Conservation (phyloP, 768 basidiomycete species). For the Kondoa malvinella region DNA sequence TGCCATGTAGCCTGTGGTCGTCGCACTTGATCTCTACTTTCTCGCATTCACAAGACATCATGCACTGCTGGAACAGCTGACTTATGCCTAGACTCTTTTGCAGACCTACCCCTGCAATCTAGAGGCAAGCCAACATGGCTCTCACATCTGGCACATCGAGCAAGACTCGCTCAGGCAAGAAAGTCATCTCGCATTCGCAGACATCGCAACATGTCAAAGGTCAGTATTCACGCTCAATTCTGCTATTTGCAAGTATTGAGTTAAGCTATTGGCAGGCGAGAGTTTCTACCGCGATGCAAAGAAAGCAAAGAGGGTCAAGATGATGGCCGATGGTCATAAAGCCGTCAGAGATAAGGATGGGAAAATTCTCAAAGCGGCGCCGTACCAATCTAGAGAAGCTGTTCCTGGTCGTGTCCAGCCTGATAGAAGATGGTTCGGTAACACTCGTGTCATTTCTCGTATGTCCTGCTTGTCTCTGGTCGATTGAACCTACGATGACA, state of each 20-base stretch:
- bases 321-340: slow-evolving; percentile 61
- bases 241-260: background rate
- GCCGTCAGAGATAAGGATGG: slow-evolving; percentile 78
- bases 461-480: background rate
- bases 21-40: too few species aligned
- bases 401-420: slow-evolving; percentile 82
- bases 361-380: slow-evolving; percentile 80
- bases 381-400: slow-evolving; percentile 86
- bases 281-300: slow-evolving; percentile 92
- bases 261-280: slow-evolving; percentile 46
- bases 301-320: slow-evolving; percentile 61
- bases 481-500: background rate
- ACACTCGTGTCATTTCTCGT: slow-evolving; percentile 90
- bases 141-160: background rate
- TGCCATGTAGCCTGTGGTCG: too few species aligned
- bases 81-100: too few species aligned
- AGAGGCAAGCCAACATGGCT: slow-evolving; percentile 3
- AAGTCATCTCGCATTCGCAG: background rate
- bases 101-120: too few species aligned
- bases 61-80: too few species aligned
- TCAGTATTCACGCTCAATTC: background rate
- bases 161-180: background rate
- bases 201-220: background rate
- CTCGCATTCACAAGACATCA: too few species aligned
- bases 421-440: slow-evolving; percentile 94